Evolutionary conservation across 2,329 filamentous ascomycete genomes (phyloP), one percentile per base, ranked within the genome.

Genomic region (Fusarium bactridioides): DNA sequence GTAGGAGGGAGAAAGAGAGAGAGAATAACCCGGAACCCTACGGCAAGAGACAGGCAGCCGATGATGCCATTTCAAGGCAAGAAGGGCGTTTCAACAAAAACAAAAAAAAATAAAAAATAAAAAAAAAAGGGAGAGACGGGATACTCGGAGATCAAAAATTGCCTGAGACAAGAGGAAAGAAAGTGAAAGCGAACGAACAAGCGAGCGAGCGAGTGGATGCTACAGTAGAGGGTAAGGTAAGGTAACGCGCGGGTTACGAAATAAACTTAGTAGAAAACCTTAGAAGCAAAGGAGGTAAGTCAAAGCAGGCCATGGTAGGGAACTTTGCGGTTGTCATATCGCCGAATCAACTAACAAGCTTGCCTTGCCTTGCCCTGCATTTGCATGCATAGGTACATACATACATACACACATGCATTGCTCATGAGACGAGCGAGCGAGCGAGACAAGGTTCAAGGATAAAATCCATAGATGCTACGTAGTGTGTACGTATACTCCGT

Each of bases 281-380:
- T 48, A 58, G 51, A 56, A 53, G 51, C 40, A 58, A 53, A 47
- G 44, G 56, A 71, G 69, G 31, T 38, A 37, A 53, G 23, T 37
- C 50, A 38, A 38, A 37, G 50, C 50, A 53, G n/a, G 48, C 29
- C 35, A 66, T 45, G 67, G 63, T 10, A 50, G 63, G 67, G 48
- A 65, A 61, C 73, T 69, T 64, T 73, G 54, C 59, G 45, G 62
- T 74, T 43, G 54, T 64, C 57, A 61, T 55, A 70, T 66, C 44
- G 50, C 63, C 54, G 59, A 74, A 61, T 74, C 58, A 45, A 73
- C 67, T 73, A 73, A 73, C 64, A 72, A 70, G 61, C 66, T 61
- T 55, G 64, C 51, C 70, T 61, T 59, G 60, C 51, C 54, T 41
- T 53, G 43, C 41, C 41, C 25, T 47, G 44, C 44, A 43, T 27